A percentile compares a stretch with the other conserved stretches of the same genome.
Evolutionary conservation across 805 yeast species (phyloP).

Genomic region (Teunomyces aglyptinius): DNA sequence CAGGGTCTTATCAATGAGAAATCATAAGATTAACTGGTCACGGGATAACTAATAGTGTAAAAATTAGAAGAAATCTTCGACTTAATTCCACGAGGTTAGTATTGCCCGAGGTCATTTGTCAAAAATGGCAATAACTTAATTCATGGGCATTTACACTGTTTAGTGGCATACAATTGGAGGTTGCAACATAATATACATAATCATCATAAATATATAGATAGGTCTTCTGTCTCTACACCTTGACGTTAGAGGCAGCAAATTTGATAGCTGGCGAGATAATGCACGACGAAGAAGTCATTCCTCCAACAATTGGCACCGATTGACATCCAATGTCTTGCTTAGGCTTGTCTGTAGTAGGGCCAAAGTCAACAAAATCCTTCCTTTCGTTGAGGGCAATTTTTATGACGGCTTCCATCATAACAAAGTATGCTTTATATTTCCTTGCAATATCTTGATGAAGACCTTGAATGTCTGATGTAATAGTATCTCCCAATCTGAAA

Average conservation of each 20-base stretch:
- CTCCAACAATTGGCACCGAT: slow-evolving; percentile 35
- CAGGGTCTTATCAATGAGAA: too few relatives aligned
- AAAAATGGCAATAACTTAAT: too few relatives aligned
- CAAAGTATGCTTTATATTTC: slow-evolving; percentile 42
- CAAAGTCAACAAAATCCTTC: slow-evolving; percentile 41
- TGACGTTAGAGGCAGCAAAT: neutral
- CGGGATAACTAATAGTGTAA: too few relatives aligned
- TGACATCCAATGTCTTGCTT: slow-evolving; percentile 40
- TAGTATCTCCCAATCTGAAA: slow-evolving; percentile 42
- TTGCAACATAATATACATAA: neutral
- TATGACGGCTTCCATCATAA: slow-evolving; percentile 47
- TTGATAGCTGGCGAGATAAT: slow-evolving; percentile 1
- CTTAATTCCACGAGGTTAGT: too few relatives aligned
- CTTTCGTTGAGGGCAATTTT: slow-evolving; percentile 37
- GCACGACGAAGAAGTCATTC: neutral
- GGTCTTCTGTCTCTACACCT: neutral
- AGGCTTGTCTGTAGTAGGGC: slow-evolving; percentile 45
- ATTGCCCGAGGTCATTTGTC: too few relatives aligned
- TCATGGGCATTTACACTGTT: too few relatives aligned
- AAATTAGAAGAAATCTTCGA: too few relatives aligned
- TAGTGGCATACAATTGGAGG: neutral
- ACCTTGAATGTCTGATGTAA: slow-evolving; percentile 46
- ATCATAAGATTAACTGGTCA: too few relatives aligned
- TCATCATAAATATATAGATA: neutral
- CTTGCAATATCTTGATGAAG: slow-evolving; percentile 38